Evolutionary conservation across 352 stramenopile species (phyloP), one percentile per base, ranked within the genome.

Genomic region (Pythium phragmiticola): DNA sequence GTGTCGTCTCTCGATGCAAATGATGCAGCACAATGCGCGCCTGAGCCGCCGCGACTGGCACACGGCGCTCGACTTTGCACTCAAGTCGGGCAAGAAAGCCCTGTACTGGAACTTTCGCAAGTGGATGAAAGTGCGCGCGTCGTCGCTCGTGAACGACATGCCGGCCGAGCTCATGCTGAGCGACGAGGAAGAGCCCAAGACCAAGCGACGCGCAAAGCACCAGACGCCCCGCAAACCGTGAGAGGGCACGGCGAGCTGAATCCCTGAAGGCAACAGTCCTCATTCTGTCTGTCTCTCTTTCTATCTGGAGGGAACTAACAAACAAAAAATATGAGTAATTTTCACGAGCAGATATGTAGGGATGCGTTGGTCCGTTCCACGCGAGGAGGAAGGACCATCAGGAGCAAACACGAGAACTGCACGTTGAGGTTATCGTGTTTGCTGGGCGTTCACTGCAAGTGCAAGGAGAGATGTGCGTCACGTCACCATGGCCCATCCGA

Each of bases 91-190:
- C 14, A 84, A 94, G 63, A 77, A 76, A 43, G 75, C 81, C 53
- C 64, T 84, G 8, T 94, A 94, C 70, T 94, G 86, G 86, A 91
- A 89, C 66, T 94, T 94, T 67, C 86, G 86, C 70, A 91, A 92
- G 69, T 92, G 84, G 82, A 88, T 94, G 79, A 78, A 84, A 55
- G 77, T 89, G 30, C 84, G 86, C 59, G 85, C 80, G 3, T 74
- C 73, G 11, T 66, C 55, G 39, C 78, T 91, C 48, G 21, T 91
- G 34, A 17, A 77, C 36, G 79, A 88, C 9, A 70, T 92, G 33
- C 83, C 83, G 0, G 55, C 70, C 37, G 64, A 92, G 50, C 75
- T 92, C 13, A 86, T 90, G 78, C 75, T 90, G 16, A 60, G 39
- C 19, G 47, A 76, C 14, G 61, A 73, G 26, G 45, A 82, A 21